Evolutionary conservation across 2,329 filamentous ascomycete species (phyloP).

Genomic region (Ambrosiella xylebori): DNA sequence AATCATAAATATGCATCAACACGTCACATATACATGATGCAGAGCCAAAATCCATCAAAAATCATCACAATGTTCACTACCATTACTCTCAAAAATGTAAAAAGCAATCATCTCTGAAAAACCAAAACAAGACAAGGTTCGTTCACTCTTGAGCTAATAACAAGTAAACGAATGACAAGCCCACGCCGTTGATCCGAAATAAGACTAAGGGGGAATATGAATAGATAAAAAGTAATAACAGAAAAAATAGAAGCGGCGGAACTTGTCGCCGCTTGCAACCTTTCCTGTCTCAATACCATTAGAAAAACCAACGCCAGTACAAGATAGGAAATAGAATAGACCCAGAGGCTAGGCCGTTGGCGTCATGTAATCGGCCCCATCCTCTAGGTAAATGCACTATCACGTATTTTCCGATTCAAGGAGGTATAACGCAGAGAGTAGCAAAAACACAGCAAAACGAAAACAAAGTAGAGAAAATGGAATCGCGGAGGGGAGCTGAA

Average conservation of each 20-base stretch:
- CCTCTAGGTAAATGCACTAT: no score
- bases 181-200: slow-evolving; percentile 6
- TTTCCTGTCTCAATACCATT: slow-evolving; percentile 8
- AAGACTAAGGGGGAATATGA: slow-evolving; percentile 12
- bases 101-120: neutral
- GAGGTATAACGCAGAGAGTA: slow-evolving; percentile 13
- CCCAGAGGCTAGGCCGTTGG: no score
- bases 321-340: slow-evolving; percentile 1
- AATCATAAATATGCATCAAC: neutral
- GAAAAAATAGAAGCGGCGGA: slow-evolving; percentile 4
- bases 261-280: slow-evolving; percentile 6
- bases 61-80: no score
- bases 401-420: slow-evolving; percentile 9
- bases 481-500: neutral
- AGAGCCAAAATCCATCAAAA: neutral
- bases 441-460: slow-evolving; percentile 9
- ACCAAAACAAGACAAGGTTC: neutral
- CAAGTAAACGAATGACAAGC: slow-evolving; percentile 2
- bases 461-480: slow-evolving; percentile 5
- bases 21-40: neutral
- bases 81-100: no score
- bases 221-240: slow-evolving; percentile 14
- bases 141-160: neutral
- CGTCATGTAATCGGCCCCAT: no score
- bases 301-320: slow-evolving; percentile 13